A percentile compares a stretch with the other conserved stretches of the same genome.
Conservation (phyloP, 257 asterid genomes). For the Nicotiana knightiana region DNA sequence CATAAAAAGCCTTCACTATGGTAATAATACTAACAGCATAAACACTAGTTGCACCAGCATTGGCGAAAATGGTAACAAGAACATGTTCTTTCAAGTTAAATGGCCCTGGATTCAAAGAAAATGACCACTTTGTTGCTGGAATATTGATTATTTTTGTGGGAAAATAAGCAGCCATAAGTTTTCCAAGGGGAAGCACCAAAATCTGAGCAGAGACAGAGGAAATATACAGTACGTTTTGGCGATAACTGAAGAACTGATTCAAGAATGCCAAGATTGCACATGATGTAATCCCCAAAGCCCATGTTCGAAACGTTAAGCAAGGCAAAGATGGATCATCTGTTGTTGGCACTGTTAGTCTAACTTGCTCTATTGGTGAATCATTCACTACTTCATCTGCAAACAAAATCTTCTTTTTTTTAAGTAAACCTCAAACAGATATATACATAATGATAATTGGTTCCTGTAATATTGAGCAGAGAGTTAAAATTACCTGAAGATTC, state of each 20-base stretch:
- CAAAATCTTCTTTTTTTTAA: not conserved
- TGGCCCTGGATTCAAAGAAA: conserved; percentile 63
- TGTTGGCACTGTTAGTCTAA: conserved; percentile 56
- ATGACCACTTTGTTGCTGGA: conserved; percentile 47
- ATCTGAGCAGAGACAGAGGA: conserved; percentile 63
- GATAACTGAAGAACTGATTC: conserved; percentile 59
- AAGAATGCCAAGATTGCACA: conserved; percentile 46
- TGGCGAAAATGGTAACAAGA: conserved; percentile 60
- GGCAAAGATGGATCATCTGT: conserved; percentile 67
- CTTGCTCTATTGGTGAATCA: conserved; percentile 66
- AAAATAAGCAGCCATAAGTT: conserved; percentile 55
- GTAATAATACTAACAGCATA: conserved; percentile 49
- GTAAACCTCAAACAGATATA: no score
- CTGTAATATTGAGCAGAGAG: no score
- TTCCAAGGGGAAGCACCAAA: conserved; percentile 52
- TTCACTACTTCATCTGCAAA: conserved; percentile 40
- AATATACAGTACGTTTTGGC: conserved; percentile 44
- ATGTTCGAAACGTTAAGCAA: conserved; percentile 60
- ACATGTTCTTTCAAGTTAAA: conserved; percentile 69
- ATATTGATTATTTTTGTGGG: conserved; percentile 25
- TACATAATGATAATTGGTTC: no score
- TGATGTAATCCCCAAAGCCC: conserved; percentile 51
- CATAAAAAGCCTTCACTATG: conserved; percentile 53
- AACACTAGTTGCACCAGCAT: conserved; percentile 40
- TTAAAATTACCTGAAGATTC: no score